phyloP scores from a whole-genome alignment of 352 stramenopile genomes.

The Pythium vanterpoolii region DNA sequence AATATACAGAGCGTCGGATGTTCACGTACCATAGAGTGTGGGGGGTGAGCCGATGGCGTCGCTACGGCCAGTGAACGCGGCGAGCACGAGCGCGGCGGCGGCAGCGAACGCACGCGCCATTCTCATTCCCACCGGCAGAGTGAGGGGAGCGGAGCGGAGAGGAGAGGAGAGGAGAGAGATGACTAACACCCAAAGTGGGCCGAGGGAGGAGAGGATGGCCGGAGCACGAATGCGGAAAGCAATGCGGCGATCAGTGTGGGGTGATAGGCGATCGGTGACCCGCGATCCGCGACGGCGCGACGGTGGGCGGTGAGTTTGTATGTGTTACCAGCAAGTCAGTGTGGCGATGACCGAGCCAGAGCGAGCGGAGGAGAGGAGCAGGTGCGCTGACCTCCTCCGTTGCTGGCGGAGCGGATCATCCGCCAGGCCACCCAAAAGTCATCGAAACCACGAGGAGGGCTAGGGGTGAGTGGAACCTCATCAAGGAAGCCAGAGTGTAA shows the following conservation, averaged over 20 bases:
- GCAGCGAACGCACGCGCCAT: constrained; percentile 1
- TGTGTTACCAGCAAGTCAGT: background rate
- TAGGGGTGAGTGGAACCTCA: background rate
- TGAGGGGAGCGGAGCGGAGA: background rate
- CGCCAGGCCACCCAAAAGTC: background rate
- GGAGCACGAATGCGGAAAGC: background rate
- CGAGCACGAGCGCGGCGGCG: constrained; percentile 13
- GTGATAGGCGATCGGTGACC: background rate
- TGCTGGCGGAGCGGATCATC: background rate
- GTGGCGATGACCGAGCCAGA: background rate
- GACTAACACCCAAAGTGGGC: background rate
- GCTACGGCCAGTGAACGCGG: constrained; percentile 12
- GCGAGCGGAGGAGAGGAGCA: background rate
- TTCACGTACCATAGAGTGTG: constrained; percentile 54
- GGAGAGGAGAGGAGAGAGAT: background rate
- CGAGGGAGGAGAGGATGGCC: background rate
- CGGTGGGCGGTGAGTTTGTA: background rate
- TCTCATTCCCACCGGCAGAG: background rate
- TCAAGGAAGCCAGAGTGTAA: constrained; percentile 1
- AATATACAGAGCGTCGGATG: background rate
- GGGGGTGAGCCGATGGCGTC: constrained; percentile 29
- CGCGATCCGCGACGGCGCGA: background rate
- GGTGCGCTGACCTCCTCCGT: background rate
- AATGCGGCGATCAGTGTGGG: background rate
- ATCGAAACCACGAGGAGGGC: background rate